Conservation (phyloP, 2,329 filamentous ascomycete genomes). For the Pseudovirgaria hyperparasitica region DNA sequence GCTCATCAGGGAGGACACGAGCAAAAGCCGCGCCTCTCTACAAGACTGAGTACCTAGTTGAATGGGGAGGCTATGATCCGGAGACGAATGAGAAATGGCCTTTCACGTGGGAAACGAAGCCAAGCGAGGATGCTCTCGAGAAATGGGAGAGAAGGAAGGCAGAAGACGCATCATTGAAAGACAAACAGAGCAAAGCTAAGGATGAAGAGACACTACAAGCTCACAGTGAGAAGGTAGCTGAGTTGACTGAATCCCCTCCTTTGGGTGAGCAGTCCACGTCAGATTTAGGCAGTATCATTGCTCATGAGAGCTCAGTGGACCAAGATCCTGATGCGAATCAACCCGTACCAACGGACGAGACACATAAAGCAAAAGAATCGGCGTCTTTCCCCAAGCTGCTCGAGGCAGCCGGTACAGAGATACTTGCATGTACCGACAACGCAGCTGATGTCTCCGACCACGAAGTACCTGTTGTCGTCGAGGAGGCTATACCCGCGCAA, state of each 20-base stretch:
- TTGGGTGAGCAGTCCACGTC: not conserved
- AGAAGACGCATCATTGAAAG: not conserved
- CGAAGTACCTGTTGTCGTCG: too few species aligned
- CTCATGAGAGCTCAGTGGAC: too few species aligned
- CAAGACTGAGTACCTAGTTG: slow-evolving; percentile 32
- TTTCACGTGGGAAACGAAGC: slow-evolving; percentile 36
- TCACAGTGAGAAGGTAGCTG: not conserved
- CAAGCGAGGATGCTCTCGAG: slow-evolving; percentile 13
- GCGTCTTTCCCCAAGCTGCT: too few species aligned
- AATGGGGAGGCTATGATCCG: slow-evolving; percentile 37
- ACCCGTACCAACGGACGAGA: too few species aligned
- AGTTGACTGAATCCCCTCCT: not conserved
- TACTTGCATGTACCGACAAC: too few species aligned
- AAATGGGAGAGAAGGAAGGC: slow-evolving; percentile 17
- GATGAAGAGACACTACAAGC: not conserved
- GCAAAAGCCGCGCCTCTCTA: too few species aligned
- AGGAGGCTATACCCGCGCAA: too few species aligned
- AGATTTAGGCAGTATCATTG: not conserved
- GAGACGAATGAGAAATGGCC: slow-evolving; percentile 31
- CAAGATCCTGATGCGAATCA: slow-evolving; percentile 1
- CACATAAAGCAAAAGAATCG: too few species aligned
- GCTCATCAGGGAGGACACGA: slow-evolving; percentile 20
- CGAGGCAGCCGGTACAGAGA: too few species aligned
- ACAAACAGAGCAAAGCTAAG: not conserved
- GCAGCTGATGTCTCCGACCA: too few species aligned